Evolutionary conservation across 2,329 filamentous ascomycete species (phyloP), one percentile per base, ranked within the genome.

Genomic region (Clonostachys rhizophaga): DNA sequence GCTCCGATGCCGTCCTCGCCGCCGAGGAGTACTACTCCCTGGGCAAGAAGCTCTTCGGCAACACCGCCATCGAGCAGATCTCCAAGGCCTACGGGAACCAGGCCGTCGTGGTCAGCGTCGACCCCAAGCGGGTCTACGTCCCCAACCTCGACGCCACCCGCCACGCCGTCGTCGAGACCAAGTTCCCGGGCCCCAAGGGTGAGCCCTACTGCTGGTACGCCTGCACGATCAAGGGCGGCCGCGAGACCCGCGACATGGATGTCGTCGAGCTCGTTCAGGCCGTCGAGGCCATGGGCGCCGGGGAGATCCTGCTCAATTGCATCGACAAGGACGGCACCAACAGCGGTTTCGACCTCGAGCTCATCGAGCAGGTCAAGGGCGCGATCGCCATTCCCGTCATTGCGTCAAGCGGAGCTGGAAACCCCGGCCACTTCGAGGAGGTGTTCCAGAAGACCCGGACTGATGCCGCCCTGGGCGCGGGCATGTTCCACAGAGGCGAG

Each of bases 241-340:
- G 94, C 51, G 92, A 97, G 71, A 91, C 87, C n/a, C 82, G 91
- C 50, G 91, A 97, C 64, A 76, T 97, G 55, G 92, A 97, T 63
- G 94, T 96, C 14, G 81, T 91, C 13, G 88, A 97, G 70, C 79
- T 99, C 10, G 83, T 86, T 10, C 83, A 81, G 55, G 94, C 94
- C 12, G 92, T 97, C 35, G 91, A 99, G 71, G 91, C 89, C 48
- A 95, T 99, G 90, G 94, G 94, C 46, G 81, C 88, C 2, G 94
- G 94, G 48, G 94, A 99, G 74, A 88, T 99, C 49, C 72, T 99
- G 45, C 81, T 99, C 48, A 99, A 99, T 70, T 96, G 91, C 73
- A 99, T 99, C 59, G 94, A 99, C 73, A 89, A 87, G 63, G 94
- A 99, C 65, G 94, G 94, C 46, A 94, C 89, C 48, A 96, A 95